Evolutionary conservation across 2,329 filamentous ascomycete species (phyloP), one percentile per base, ranked within the genome.

Genomic region (Talaromyces sp.): DNA sequence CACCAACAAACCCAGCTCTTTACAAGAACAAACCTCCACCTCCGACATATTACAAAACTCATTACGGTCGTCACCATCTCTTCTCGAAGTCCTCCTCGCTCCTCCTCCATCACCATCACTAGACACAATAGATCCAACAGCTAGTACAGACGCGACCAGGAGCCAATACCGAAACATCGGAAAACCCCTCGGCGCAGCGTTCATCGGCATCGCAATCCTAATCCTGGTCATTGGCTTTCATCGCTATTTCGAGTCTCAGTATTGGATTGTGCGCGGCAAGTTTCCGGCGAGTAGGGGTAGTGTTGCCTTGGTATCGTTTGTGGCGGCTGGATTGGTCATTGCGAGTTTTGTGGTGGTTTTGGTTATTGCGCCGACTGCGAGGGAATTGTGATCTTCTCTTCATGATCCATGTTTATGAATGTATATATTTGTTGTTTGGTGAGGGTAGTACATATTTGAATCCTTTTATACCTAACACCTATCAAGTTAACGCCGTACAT

Each of bases 201-300:
- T 87, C 62, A 77, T 87, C 54, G 83, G 75, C 2, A 81, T 87
- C 39, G 76, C 80, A 2, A 83, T 87, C 40, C 62, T 87, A 6
- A 80, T 87, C 48, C 75, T 87, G 2, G 67, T 84, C 22, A 77
- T 86, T 31, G 84, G 84, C 2, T 86, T 86, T 63, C 84, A 86
- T 66, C 77, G 84, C 43, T 87, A 86, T 65, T 87, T 87, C 64
- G 84, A 87, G 65, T 80, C 81, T 41, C 84, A 87, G 71, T 83
- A 87, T 67, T 87, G 85, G 76, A 83, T 87, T 57, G 82, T 87
- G 22, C 72, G 83, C 3, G 84, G 84, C 54, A 86, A 86, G 67
- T 87, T 87, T 58, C 84, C 84, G 0, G 84, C 84, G 3, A 83
- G 81, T 59, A 77, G 84, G 57, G 83, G 83, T 4, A 86, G 84